Base-by-base conservation (phyloP, 768 basidiomycete genomes). In the Pleurotus ostreatus region DNA sequence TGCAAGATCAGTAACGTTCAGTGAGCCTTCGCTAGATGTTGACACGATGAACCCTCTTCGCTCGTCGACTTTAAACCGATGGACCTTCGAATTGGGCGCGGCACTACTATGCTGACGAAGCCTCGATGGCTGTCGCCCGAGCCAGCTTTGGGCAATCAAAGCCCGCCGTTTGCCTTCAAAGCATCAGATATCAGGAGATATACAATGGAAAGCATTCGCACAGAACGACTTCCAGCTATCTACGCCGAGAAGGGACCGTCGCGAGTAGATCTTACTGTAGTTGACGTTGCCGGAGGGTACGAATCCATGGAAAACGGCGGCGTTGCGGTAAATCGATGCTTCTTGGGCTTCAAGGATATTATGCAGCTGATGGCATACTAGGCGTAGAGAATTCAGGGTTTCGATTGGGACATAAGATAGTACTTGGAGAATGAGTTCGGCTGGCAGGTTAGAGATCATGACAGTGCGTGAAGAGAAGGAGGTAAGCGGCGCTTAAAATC, bases 31-130 rank as follows among this genome's bases (percentile, higher is more conserved):
- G 5, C 66, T 65, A 40, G 73, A 73, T 0, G 88, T 89, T 2
- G 79, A 78, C 41, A 92, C 79, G 49, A 86, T 70, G 23, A 86
- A 74, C 2, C 82, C 80, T 7, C 73, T 74, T 26, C 74, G 68
- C 61, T 88, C 82, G 57, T 93, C 91, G 18, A 88, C 78, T 69
- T 92, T 92, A 70, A 92, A 83, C 6, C 88, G 82, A 68, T 92
- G 88, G 0, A 88, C 82, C 65, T 62, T 23, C 60, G 59, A 18
- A 77, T 73, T 5, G 73, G 62, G 30, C 30, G 30, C 12, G 26
- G 30, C 11, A 11, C 30, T 34, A 11, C 64, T 59, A 38, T 79
- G 67, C n/a, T 69, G 57, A 20, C 66, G 74, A 12, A 71, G 62
- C 2, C 60, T 59, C 11, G 80, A 80, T 2, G 75, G 71, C 0